These are phyloP conservation scores for Boechera retrofracta DNA, from an alignment of 345 rosid genomes.

Conservation along the genomic window DNA sequence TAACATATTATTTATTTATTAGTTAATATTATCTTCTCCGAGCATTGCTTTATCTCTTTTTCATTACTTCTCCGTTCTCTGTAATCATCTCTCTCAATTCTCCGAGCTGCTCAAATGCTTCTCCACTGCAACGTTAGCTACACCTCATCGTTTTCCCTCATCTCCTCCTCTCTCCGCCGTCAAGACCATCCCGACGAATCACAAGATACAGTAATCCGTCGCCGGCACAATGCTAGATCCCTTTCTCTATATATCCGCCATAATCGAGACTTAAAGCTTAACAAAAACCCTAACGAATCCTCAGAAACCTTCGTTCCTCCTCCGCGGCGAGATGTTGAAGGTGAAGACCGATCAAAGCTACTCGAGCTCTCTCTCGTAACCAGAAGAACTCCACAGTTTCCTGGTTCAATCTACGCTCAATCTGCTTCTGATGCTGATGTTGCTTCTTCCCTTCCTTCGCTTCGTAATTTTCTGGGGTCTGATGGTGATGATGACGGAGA, in stretches of 20 bases:
- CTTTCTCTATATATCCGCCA: conserved; percentile 50
- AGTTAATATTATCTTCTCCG: too few relatives aligned
- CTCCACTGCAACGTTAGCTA: conserved; percentile 38
- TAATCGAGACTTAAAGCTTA: conserved; percentile 38
- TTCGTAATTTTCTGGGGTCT: conserved; percentile 46
- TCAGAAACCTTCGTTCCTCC: conserved; percentile 41
- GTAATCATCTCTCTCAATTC: not conserved
- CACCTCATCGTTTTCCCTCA: conserved; percentile 34
- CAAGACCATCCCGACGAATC: conserved; percentile 35
- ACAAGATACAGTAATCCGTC: conserved; percentile 47
- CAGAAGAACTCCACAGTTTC: conserved; percentile 70
- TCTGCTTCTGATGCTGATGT: conserved; percentile 44
- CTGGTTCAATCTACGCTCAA: conserved; percentile 60
- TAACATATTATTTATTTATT: not conserved
- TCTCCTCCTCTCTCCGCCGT: conserved; percentile 45
- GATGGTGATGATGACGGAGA: conserved; percentile 43
- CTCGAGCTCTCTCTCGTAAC: conserved; percentile 64
- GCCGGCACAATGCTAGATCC: conserved; percentile 66
- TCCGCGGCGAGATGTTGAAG: conserved; percentile 14
- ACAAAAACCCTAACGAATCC: conserved; percentile 29
- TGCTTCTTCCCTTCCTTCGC: conserved; percentile 53
- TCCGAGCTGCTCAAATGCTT: conserved; percentile 41
- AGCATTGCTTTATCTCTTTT: conserved; percentile 2
- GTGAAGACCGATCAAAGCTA: conserved; percentile 56
- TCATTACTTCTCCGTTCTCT: not conserved